Conservation (phyloP, 2,329 filamentous ascomycete genomes). For the Xylogone sp. region DNA sequence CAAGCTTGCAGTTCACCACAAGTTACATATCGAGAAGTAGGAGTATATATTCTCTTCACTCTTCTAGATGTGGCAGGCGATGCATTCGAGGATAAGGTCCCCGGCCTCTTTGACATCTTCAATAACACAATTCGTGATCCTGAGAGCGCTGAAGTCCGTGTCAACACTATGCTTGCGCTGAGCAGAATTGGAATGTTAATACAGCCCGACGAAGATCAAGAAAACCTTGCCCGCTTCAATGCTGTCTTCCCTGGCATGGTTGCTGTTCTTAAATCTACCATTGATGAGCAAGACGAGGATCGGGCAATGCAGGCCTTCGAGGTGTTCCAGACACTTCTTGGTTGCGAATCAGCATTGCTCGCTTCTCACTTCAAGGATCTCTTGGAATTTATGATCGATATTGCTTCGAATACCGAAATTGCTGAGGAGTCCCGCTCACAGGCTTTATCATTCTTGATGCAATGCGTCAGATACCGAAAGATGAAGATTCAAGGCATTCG, state of each 20-base stretch:
- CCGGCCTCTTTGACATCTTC: constrained; percentile 79
- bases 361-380: constrained; percentile 85
- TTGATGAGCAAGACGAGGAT: constrained; percentile 79
- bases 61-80: constrained; percentile 85
- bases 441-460: constrained; percentile 89
- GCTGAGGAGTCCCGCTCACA: constrained; percentile 86
- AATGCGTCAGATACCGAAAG: constrained; percentile 86
- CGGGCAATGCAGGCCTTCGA: constrained; percentile 88
- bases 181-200: constrained; percentile 84
- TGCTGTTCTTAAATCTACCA: constrained; percentile 77
- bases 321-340: constrained; percentile 92
- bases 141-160: constrained; percentile 85
- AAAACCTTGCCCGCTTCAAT: constrained; percentile 72
- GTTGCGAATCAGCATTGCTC: constrained; percentile 81
- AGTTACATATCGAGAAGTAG: constrained; percentile 80
- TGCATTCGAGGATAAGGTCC: constrained; percentile 76
- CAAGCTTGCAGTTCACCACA: constrained; percentile 73
- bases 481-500: constrained; percentile 92
- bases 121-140: constrained; percentile 83
- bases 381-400: constrained; percentile 88
- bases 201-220: constrained; percentile 78
- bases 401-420: constrained; percentile 70
- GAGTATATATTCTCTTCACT: constrained; percentile 89
- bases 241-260: constrained; percentile 84
- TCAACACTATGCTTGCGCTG: constrained; percentile 90